phyloP scores from a whole-genome alignment of 2,329 filamentous ascomycete species.

The Curvularia hawaiiensis region DNA sequence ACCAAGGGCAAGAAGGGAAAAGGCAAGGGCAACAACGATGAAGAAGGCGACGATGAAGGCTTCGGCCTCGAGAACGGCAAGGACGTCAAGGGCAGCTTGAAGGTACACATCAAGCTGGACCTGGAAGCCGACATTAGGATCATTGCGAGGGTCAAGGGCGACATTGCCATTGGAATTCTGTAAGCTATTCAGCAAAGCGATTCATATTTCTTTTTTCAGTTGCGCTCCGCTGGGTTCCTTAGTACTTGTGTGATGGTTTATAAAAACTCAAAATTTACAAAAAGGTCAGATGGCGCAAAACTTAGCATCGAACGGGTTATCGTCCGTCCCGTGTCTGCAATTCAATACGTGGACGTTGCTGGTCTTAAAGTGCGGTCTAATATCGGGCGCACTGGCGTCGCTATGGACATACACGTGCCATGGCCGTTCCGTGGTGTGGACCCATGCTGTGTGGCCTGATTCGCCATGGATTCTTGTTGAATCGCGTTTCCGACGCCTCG shows the following conservation, averaged over 20 bases:
- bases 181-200: constrained; percentile 4
- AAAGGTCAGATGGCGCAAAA: not conserved
- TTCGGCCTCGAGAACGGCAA: constrained; percentile 28
- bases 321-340: not conserved
- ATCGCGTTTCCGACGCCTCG: not conserved
- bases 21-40: constrained; percentile 2
- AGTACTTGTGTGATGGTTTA: not conserved
- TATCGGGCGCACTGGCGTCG: not conserved
- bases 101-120: constrained; percentile 32
- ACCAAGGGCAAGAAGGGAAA: constrained; percentile 5
- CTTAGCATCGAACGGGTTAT: not conserved
- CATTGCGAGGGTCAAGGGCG: constrained; percentile 28
- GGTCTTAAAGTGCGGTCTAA: not conserved
- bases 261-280: not conserved
- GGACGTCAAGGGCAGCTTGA: constrained; percentile 32
- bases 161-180: constrained; percentile 31
- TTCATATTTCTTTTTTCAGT: not conserved
- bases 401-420: not conserved
- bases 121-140: constrained; percentile 30
- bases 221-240: not conserved
- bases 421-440: not conserved
- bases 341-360: not conserved
- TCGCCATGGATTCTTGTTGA: not conserved
- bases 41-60: constrained; percentile 16
- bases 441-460: not conserved